Conservation (phyloP, 2,329 filamentous ascomycete species). For the Thielaviopsis musarum region DNA sequence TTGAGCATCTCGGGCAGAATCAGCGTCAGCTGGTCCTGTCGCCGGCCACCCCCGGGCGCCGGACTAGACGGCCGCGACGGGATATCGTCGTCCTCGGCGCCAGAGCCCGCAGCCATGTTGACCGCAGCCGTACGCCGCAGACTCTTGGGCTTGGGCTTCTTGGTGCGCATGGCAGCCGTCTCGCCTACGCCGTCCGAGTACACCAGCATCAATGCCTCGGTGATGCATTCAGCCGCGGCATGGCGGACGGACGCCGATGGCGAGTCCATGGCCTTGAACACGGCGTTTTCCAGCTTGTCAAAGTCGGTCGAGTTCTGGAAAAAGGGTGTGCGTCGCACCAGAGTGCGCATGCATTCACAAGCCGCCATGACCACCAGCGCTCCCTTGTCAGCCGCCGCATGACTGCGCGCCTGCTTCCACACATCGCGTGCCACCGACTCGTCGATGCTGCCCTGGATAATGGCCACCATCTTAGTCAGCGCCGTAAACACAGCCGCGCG, state of each 20-base stretch:
- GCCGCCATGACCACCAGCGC: conserved; percentile 62
- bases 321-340: conserved; percentile 57
- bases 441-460: conserved; percentile 63
- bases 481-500: conserved; percentile 63
- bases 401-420: conserved; percentile 77
- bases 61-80: conserved; percentile 55
- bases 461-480: conserved; percentile 57
- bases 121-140: conserved; percentile 39
- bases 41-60: conserved; percentile 46
- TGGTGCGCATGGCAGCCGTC: conserved; percentile 40
- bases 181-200: conserved; percentile 41
- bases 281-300: conserved; percentile 63
- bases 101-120: conserved; percentile 21
- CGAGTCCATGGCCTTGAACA: conserved; percentile 80
- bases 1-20: conserved; percentile 63
- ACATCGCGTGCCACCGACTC: conserved; percentile 74
- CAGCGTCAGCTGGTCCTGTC: conserved; percentile 54
- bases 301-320: conserved; percentile 85
- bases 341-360: conserved; percentile 59
- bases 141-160: conserved; percentile 35
- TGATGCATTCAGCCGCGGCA: conserved; percentile 71
- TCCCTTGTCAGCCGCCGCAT: conserved; percentile 66
- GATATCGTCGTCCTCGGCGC: conserved; percentile 57
- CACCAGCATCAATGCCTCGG: conserved; percentile 65
- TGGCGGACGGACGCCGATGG: conserved; percentile 59